Percentiles rank a stretch among this genome's conserved stretches.
Evolutionary conservation across 768 basidiomycete species (phyloP).

Genomic region (Boletellus ananas): DNA sequence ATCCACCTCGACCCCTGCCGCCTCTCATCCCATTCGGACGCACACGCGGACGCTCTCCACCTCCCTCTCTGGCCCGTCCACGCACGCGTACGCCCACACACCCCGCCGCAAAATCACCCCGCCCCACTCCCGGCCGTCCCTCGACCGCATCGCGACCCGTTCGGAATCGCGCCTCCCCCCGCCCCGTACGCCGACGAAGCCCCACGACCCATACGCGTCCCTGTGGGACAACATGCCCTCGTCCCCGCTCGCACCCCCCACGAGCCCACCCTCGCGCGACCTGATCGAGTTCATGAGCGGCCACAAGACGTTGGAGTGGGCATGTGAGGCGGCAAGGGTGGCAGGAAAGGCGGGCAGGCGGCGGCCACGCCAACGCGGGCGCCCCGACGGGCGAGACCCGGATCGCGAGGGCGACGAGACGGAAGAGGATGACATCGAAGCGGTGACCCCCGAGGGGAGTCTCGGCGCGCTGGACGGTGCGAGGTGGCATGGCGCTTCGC

Average conservation of each 20-base stretch:
- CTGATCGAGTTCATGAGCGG: conserved; percentile 28
- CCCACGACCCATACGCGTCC: conserved; percentile 26
- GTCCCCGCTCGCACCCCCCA: conserved; percentile 42
- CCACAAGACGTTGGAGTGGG: conserved; percentile 31
- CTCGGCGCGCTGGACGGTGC: conserved; percentile 39
- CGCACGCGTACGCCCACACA: conserved; percentile 9
- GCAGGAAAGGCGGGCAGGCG: conserved; percentile 40
- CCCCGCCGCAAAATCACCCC: conserved; percentile 29
- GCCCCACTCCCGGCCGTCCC: conserved; percentile 30
- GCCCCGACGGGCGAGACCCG: conserved; percentile 12
- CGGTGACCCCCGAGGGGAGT: conserved; percentile 59
- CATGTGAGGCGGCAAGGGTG: conserved; percentile 43
- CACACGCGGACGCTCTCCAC: conserved; percentile 35
- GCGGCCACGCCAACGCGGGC: conserved; percentile 1
- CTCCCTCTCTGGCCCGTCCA: neutral
- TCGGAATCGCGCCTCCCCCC: conserved; percentile 30
- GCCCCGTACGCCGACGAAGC: conserved; percentile 29
- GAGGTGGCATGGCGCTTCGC: conserved; percentile 30
- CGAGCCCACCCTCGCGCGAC: conserved; percentile 31
- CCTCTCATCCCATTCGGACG: conserved; percentile 32
- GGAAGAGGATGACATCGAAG: conserved; percentile 64
- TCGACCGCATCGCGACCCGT: conserved; percentile 29
- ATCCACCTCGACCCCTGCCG: conserved; percentile 23
- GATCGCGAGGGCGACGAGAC: conserved; percentile 41
- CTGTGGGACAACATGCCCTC: conserved; percentile 35